Evolutionary conservation across 352 stramenopile species (phyloP), one percentile per base, ranked within the genome.

Genomic region (Globisporangium camurandrum): DNA sequence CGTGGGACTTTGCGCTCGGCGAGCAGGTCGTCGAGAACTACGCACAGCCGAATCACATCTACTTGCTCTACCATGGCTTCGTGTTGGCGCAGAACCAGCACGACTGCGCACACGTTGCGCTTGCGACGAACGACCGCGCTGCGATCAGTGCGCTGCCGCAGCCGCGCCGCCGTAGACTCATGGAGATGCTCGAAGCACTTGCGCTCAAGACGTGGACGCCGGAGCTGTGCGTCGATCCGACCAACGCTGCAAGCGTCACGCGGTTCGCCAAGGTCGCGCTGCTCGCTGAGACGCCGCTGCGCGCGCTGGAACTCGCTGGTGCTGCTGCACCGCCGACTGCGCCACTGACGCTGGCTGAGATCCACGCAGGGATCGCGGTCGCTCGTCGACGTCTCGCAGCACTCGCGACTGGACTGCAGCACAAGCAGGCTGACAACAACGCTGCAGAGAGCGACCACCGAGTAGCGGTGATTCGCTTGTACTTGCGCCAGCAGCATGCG

Each of bases 1-100:
- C 78, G 0, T 88, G 67, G 76, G 45, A 42, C 1, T 95, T 96
- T 27, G 45, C 51, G 16, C 27, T 40, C 16, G 81, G 75, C 8
- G 66, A 89, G 16, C 67, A 97, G 46, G 59, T 97, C 36, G 84
- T 97, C 27, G 91, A 97, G 57, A 94, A 97, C 67, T 97, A 97
- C 58, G 90, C 80, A 1, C 90, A 97, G 65, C 70, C 90, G 19
- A 97, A 97, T 66, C 84, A 97, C 68, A 93, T 97, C 48, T 97
- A 97, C 56, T 67, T 97, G 44, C 41, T 94, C 4, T 96, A 93
- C 61, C 91, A 97, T 61, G 91, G 91, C 30, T 97, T 97, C 48
- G 74, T 86, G 20, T 59, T 97, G 6, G 49, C 37, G 17, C 20
- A 53, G 5, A 96, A 96, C 66, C 69, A 59, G 19, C 61, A 94